Percentiles rank a stretch among this genome's conserved stretches.
These are phyloP conservation scores for Fusarium sp. DNA, from an alignment of 2,329 filamentous ascomycete genomes.

Conservation along the genomic window DNA sequence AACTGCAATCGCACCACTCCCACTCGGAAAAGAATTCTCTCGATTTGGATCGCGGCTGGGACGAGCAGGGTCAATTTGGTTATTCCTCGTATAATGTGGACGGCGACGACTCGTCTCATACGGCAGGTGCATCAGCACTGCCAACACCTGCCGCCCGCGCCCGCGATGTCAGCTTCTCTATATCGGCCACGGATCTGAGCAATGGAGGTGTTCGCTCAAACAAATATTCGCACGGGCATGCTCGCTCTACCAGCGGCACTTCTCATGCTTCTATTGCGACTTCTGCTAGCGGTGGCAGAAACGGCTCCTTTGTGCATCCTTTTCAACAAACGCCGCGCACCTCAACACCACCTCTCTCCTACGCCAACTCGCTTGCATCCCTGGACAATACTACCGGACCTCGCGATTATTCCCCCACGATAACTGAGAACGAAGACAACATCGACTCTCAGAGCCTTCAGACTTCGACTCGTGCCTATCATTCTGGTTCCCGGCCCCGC, in stretches of 20 bases:
- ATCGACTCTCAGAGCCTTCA: slow-evolving; percentile 40
- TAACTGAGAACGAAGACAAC: slow-evolving; percentile 63
- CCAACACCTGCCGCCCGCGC: slow-evolving; percentile 32
- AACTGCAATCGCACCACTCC: slow-evolving; percentile 59
- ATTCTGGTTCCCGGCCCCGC: slow-evolving; percentile 38
- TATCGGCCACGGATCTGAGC: slow-evolving; percentile 50
- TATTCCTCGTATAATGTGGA: slow-evolving; percentile 44
- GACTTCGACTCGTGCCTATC: slow-evolving; percentile 34
- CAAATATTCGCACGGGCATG: slow-evolving; percentile 66
- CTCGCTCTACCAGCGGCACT: slow-evolving; percentile 67
- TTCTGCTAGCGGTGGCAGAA: slow-evolving; percentile 62
- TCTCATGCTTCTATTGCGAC: slow-evolving; percentile 68
- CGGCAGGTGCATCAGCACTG: slow-evolving; percentile 37
- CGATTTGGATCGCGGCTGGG: slow-evolving; percentile 69
- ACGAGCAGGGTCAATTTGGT: slow-evolving; percentile 59
- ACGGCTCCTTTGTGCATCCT: slow-evolving; percentile 68
- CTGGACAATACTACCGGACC: slow-evolving; percentile 54
- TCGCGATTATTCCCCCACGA: slow-evolving; percentile 66
- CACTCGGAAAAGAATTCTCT: slow-evolving; percentile 70
- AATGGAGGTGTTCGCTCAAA: slow-evolving; percentile 44
- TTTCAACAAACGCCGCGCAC: slow-evolving; percentile 72
- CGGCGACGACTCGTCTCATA: slow-evolving; percentile 42
- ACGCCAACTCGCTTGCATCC: slow-evolving; percentile 66
- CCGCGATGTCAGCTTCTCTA: slow-evolving; percentile 60
- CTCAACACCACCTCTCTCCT: slow-evolving; percentile 68